phyloP scores from a whole-genome alignment of 2,329 filamentous ascomycete species.

The Ophiostoma pallidulum region DNA sequence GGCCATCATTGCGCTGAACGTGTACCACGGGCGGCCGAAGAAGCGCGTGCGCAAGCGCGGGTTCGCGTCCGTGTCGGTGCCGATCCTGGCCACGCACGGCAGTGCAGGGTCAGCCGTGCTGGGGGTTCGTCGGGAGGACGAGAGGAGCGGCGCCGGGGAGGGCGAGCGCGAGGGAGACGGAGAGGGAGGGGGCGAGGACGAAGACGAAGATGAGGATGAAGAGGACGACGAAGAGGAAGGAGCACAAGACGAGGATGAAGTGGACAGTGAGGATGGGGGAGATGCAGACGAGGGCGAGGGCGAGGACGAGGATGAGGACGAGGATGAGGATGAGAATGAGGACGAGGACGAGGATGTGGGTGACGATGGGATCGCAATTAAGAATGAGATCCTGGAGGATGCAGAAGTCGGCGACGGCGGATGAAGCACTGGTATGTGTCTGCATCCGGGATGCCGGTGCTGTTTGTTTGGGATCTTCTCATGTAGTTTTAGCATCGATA shows the following conservation, averaged over 20 bases:
- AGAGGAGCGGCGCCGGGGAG: conserved; percentile 1
- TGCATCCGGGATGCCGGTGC: no score
- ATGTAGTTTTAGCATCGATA: no score
- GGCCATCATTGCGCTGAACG: conserved; percentile 11
- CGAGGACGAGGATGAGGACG: conserved; percentile 2
- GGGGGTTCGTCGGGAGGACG: not conserved
- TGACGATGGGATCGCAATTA: conserved; percentile 1
- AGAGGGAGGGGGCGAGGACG: conserved; percentile 4
- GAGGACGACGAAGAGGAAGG: conserved; percentile 4
- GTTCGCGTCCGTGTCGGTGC: conserved; percentile 14
- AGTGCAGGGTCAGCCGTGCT: no score
- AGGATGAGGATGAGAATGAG: not conserved
- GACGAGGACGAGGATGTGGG: conserved; percentile 4
- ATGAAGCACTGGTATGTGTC: not conserved
- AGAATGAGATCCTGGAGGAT: conserved; percentile 10
- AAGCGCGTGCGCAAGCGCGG: conserved; percentile 13
- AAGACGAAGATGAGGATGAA: conserved; percentile 7
- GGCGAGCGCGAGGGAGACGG: conserved; percentile 5
- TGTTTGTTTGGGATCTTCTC: no score
- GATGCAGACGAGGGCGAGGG: conserved; percentile 9
- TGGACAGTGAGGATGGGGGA: conserved; percentile 1
- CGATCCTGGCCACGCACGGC: conserved; percentile 8
- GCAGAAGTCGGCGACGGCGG: not conserved
- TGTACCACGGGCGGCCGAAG: conserved; percentile 14
- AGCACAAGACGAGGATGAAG: not conserved